These are phyloP conservation scores for Solanum acaule DNA, from an alignment of 257 asterid genomes.

Conservation along the genomic window DNA sequence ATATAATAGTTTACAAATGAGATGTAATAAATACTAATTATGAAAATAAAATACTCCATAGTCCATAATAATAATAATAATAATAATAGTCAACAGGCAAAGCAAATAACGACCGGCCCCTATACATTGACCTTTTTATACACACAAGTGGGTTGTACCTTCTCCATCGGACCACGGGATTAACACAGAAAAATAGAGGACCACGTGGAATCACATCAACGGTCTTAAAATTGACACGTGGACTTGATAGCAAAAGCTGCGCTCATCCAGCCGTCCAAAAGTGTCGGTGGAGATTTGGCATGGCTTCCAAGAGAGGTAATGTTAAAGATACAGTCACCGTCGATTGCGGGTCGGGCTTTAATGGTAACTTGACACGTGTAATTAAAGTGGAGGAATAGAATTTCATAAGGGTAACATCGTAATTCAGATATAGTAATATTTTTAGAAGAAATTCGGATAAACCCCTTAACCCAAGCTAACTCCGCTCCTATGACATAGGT, in stretches of 20 bases:
- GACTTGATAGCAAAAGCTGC: neutral
- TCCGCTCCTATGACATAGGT: constrained; percentile 5
- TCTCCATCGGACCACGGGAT: constrained; percentile 13
- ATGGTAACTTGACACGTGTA: constrained; percentile 7
- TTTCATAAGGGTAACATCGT: no score
- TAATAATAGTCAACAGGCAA: neutral
- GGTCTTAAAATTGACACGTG: constrained; percentile 3
- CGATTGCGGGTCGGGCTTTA: neutral
- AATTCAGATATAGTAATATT: no score
- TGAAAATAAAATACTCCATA: neutral
- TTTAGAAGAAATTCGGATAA: no score
- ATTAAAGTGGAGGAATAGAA: no score
- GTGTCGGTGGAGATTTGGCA: constrained; percentile 45
- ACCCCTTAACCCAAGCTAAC: no score
- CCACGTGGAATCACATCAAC: constrained; percentile 2
- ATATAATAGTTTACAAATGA: no score
- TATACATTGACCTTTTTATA: neutral
- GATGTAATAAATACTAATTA: neutral
- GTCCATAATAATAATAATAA: no score
- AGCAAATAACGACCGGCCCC: constrained; percentile 15
- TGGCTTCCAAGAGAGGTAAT: neutral
- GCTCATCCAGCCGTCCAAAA: constrained; percentile 21
- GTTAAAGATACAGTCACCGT: neutral
- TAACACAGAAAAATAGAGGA: neutral
- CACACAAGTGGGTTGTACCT: constrained; percentile 23